These are phyloP conservation scores for Neostapfia colusana DNA, from an alignment of 176 grass and related monocot species.

Conservation along the genomic window DNA sequence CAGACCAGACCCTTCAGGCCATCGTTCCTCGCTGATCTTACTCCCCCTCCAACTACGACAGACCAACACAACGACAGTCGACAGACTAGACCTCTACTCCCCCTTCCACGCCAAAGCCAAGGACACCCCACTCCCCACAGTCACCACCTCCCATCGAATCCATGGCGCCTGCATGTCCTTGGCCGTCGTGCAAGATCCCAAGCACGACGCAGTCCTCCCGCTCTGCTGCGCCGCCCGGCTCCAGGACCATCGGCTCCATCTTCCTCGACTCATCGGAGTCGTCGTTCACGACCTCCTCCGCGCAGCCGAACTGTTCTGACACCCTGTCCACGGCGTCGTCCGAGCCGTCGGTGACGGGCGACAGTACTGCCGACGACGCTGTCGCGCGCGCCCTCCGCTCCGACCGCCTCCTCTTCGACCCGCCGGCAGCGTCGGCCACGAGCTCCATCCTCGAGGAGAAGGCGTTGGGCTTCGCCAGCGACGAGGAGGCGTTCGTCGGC, in stretches of 20 bases:
- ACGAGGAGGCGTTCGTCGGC: constrained; percentile 30
- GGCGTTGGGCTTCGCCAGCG: not conserved
- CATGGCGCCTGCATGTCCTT: constrained; percentile 34
- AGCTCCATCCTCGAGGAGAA: constrained; percentile 64
- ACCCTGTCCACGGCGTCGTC: constrained; percentile 58
- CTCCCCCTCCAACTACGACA: not conserved
- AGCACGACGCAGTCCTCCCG: constrained; percentile 39
- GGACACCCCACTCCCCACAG: constrained; percentile 4
- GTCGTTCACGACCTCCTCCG: constrained; percentile 64
- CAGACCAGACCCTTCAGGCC: constrained; percentile 3
- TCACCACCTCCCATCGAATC: not conserved
- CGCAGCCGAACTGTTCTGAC: constrained; percentile 42
- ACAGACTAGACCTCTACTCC: constrained; percentile 22
- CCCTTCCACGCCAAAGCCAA: constrained; percentile 50
- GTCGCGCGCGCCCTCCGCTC: constrained; percentile 49
- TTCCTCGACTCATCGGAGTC: constrained; percentile 60
- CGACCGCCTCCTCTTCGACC: constrained; percentile 71
- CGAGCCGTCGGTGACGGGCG: constrained; percentile 27
- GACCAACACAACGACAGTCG: not conserved
- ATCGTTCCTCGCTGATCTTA: not conserved
- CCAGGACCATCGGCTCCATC: constrained; percentile 47
- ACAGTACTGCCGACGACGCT: constrained; percentile 35
- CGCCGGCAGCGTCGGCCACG: constrained; percentile 44
- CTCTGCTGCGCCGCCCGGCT: not conserved
- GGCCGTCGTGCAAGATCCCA: constrained; percentile 60